Evolutionary conservation across 2,329 filamentous ascomycete species (phyloP).

Genomic region (Cadophora luteo-olivacea): DNA sequence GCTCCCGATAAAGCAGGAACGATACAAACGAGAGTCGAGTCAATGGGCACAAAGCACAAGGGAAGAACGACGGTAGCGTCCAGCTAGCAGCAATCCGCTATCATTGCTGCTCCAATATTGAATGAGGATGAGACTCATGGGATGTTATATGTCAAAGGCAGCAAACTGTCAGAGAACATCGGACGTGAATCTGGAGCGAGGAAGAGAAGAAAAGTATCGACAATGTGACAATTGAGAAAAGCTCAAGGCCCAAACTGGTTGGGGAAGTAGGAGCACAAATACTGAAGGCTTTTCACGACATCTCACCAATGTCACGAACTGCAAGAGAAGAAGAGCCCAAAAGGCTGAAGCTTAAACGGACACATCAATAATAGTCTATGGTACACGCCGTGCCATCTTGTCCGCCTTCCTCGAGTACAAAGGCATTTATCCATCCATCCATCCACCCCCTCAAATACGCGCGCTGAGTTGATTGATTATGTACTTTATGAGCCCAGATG

Average conservation of each 20-base stretch:
- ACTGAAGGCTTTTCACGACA: too few relatives aligned
- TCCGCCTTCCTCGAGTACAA: background rate
- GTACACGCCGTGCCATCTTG: constrained; percentile 15
- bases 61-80: background rate
- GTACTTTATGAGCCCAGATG: constrained; percentile 25
- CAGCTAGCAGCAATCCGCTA: too few relatives aligned
- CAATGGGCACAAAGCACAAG: background rate
- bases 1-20: background rate
- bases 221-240: too few relatives aligned
- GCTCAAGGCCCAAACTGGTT: too few relatives aligned
- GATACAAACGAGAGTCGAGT: background rate
- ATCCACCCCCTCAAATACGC: constrained; percentile 3
- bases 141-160: too few relatives aligned
- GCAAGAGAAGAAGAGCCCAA: background rate
- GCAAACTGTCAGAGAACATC: too few relatives aligned
- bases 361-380: constrained; percentile 24
- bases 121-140: too few relatives aligned
- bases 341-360: background rate
- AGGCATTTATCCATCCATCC: background rate
- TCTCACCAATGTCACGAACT: background rate
- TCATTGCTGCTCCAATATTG: too few relatives aligned
- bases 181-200: too few relatives aligned
- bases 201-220: too few relatives aligned
- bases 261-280: too few relatives aligned
- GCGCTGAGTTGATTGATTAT: constrained; percentile 32